These are phyloP conservation scores for Prunella vulgaris DNA, from an alignment of 257 asterid species.

Conservation along the genomic window DNA sequence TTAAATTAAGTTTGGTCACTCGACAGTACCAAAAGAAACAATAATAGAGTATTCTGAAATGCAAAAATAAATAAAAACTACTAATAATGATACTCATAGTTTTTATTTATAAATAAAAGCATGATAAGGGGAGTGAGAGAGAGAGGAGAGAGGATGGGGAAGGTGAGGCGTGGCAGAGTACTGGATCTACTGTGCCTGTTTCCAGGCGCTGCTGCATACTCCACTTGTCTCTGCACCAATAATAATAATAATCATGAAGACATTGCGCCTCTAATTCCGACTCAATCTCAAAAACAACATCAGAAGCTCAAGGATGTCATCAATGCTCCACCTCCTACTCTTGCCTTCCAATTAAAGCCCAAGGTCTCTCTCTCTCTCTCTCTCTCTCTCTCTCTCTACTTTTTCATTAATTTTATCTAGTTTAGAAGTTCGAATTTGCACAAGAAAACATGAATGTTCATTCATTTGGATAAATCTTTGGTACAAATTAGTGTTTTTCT, in stretches of 20 bases:
- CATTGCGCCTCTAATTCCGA: conserved; percentile 9
- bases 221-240: conserved; percentile 20
- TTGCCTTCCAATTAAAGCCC: conserved; percentile 45
- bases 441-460: too few species aligned
- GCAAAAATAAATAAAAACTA: too few species aligned
- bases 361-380: too few species aligned
- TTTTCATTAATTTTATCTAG: too few species aligned
- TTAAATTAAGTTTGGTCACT: too few species aligned
- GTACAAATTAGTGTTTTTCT: not conserved
- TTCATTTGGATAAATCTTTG: not conserved
- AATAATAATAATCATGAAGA: not conserved
- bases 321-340: conserved; percentile 30
- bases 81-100: too few species aligned
- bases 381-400: too few species aligned
- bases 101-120: not conserved
- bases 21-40: not conserved
- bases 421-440: too few species aligned
- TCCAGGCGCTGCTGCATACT: conserved; percentile 19
- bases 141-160: conserved; percentile 15
- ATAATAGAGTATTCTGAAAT: not conserved
- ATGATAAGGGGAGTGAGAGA: not conserved
- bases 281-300: not conserved
- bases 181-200: conserved; percentile 30
- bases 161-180: conserved; percentile 27
- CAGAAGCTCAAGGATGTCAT: conserved; percentile 36